Conservation (phyloP, 1,139 yeast species). For the Sporopachydermia cereana region DNA sequence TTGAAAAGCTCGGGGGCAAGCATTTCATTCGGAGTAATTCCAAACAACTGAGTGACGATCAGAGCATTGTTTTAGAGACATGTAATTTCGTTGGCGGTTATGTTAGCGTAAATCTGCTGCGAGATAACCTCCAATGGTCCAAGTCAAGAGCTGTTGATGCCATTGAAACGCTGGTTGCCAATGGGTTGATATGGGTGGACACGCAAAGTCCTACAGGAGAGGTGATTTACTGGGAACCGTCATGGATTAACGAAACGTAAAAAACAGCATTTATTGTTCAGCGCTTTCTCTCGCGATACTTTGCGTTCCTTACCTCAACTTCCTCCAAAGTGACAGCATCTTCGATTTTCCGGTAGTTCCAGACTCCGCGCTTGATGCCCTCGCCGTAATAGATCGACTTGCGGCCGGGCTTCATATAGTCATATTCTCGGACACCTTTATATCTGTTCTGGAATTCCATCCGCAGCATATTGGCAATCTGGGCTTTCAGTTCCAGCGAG, state of each 20-base stretch:
- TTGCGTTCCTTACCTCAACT: neutral
- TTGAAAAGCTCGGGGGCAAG: constrained; percentile 28
- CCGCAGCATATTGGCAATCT: constrained; percentile 1
- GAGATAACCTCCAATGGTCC: constrained; percentile 70
- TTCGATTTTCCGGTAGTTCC: constrained; percentile 1
- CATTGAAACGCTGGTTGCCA: constrained; percentile 66
- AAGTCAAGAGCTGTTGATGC: constrained; percentile 47
- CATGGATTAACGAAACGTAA: constrained; percentile 27
- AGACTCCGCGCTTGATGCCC: constrained; percentile 1
- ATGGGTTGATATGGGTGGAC: constrained; percentile 81
- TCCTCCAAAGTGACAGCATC: constrained; percentile 1
- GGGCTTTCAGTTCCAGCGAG: constrained; percentile 2
- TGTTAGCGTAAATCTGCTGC: constrained; percentile 49
- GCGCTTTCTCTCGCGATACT: neutral
- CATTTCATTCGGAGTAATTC: constrained; percentile 37
- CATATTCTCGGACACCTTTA: constrained; percentile 15
- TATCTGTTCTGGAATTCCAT: constrained; percentile 12
- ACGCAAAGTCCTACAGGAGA: constrained; percentile 38
- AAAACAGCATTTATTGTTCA: neutral
- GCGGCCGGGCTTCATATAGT: constrained; percentile 12
- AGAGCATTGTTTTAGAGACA: constrained; percentile 55
- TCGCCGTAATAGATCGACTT: neutral
- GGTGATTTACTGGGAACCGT: constrained; percentile 52
- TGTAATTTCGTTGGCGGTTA: constrained; percentile 56
- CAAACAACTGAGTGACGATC: constrained; percentile 49